These are phyloP conservation scores for Chlamydomonas incerta DNA, from an alignment of 139 green algal genomes.

Conservation along the genomic window DNA sequence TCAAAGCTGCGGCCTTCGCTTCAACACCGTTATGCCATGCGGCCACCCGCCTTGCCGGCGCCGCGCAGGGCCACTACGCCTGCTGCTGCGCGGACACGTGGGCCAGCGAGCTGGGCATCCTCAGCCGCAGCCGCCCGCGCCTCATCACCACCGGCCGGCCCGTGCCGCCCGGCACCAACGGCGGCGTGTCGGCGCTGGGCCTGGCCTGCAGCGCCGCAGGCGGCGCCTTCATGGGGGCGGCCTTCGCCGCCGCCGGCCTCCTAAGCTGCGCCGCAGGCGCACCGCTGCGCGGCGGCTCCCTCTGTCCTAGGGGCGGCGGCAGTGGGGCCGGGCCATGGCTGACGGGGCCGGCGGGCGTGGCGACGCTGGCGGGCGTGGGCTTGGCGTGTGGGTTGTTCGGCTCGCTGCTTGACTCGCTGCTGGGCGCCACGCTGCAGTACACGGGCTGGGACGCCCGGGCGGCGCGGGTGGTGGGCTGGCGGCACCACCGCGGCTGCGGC, in stretches of 20 bases:
- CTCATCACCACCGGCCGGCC: slow-evolving; percentile 87
- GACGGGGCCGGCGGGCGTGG: not conserved
- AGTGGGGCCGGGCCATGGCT: too few relatives aligned
- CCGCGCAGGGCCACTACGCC: slow-evolving; percentile 85
- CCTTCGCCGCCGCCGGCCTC: slow-evolving; percentile 52
- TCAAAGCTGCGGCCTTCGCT: too few relatives aligned
- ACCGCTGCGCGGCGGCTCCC: not conserved
- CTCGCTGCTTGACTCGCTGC: slow-evolving; percentile 91
- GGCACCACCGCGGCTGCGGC: too few relatives aligned
- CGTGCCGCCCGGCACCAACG: slow-evolving; percentile 87
- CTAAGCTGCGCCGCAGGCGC: not conserved
- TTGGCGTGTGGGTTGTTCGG: slow-evolving; percentile 83
- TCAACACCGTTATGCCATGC: too few relatives aligned
- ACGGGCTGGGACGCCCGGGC: slow-evolving; percentile 71
- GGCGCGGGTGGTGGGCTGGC: slow-evolving; percentile 50
- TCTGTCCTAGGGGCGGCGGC: not conserved
- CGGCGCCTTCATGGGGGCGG: slow-evolving; percentile 79
- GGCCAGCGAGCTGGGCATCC: slow-evolving; percentile 82
- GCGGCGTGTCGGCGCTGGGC: slow-evolving; percentile 85
- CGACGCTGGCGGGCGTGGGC: slow-evolving; percentile 65
- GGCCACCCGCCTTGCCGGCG: too few relatives aligned
- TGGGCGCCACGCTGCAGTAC: slow-evolving; percentile 95
- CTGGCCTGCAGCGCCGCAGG: slow-evolving; percentile 74
- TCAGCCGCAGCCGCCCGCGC: slow-evolving; percentile 72
- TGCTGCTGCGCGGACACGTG: slow-evolving; percentile 95